Percentiles rank a stretch among this genome's conserved stretches.
Evolutionary conservation across 2,329 filamentous ascomycete species (phyloP).

Genomic region (Mollisiaceae sp.): DNA sequence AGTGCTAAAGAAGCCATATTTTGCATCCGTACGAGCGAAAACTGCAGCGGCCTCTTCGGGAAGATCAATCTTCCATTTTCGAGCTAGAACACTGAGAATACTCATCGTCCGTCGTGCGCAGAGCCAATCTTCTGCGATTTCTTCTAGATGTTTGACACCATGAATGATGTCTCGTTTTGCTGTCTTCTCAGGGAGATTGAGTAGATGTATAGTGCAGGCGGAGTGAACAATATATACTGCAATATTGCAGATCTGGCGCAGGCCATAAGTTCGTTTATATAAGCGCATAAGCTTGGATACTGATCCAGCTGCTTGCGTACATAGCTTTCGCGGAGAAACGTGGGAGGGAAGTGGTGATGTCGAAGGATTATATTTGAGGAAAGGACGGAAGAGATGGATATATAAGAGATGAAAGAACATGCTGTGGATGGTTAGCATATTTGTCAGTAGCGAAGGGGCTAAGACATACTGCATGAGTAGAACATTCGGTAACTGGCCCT

Average conservation of each 20-base stretch:
- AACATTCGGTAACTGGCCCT: slow-evolving; percentile 86
- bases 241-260: slow-evolving; percentile 95
- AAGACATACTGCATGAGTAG: slow-evolving; percentile 78
- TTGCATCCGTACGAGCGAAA: slow-evolving; percentile 78
- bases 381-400: slow-evolving; percentile 94
- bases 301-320: slow-evolving; percentile 84
- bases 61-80: slow-evolving; percentile 88
- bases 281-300: slow-evolving; percentile 94
- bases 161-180: slow-evolving; percentile 89
- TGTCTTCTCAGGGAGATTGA: slow-evolving; percentile 92
- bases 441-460: background rate
- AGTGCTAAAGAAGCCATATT: slow-evolving; percentile 72
- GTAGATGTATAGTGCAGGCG: slow-evolving; percentile 90
- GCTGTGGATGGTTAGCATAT: slow-evolving; percentile 51
- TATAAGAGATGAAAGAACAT: slow-evolving; percentile 98
- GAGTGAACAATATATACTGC: slow-evolving; percentile 95
- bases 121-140: slow-evolving; percentile 94
- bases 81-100: slow-evolving; percentile 82
- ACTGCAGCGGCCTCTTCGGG: slow-evolving; percentile 81
- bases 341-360: slow-evolving; percentile 84
- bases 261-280: slow-evolving; percentile 89
- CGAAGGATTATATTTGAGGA: slow-evolving; percentile 84
- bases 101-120: slow-evolving; percentile 84
- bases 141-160: slow-evolving; percentile 88
- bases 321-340: slow-evolving; percentile 88